Percentiles rank a stretch among this genome's conserved stretches.
Conservation (phyloP, 352 stramenopile species). For the Pseudoperonospora humuli region DNA sequence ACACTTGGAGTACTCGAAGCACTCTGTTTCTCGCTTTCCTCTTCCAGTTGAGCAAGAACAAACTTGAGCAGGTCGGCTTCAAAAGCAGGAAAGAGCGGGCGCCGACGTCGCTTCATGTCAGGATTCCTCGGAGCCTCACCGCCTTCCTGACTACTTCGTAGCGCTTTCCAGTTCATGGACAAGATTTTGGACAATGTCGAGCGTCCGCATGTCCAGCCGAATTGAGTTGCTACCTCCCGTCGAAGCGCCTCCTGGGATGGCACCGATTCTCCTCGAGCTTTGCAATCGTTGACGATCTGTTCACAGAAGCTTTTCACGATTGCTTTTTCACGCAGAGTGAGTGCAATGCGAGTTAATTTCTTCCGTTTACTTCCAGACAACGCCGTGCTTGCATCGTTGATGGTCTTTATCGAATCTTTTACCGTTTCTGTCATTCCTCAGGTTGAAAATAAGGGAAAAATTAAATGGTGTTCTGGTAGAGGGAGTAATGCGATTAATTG, state of each 20-base stretch:
- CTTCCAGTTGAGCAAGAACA: constrained; percentile 25
- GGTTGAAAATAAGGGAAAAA: neutral
- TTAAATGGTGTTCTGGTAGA: neutral
- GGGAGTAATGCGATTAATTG: neutral
- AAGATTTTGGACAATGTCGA: constrained; percentile 76
- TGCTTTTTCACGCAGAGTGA: constrained; percentile 64
- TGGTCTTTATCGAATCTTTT: too few relatives aligned
- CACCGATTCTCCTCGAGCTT: constrained; percentile 38
- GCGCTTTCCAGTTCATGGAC: constrained; percentile 50
- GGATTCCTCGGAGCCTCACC: constrained; percentile 42
- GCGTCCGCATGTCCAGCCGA: constrained; percentile 55
- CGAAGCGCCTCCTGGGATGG: constrained; percentile 58
- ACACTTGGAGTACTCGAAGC: neutral
- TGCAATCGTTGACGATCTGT: constrained; percentile 50
- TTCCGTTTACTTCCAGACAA: constrained; percentile 21
- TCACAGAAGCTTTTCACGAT: constrained; percentile 76
- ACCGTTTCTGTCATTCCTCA: too few relatives aligned
- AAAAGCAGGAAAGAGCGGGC: constrained; percentile 63
- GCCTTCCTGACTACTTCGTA: constrained; percentile 24
- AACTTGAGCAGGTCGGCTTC: constrained; percentile 58
- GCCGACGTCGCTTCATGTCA: constrained; percentile 67
- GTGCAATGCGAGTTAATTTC: constrained; percentile 33
- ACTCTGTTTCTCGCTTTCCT: neutral
- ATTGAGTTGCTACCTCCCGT: constrained; percentile 40
- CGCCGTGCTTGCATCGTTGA: too few relatives aligned